Evolutionary conservation across 768 basidiomycete genomes (phyloP).

Genomic region (Chalciporus sphaerocephalus): DNA sequence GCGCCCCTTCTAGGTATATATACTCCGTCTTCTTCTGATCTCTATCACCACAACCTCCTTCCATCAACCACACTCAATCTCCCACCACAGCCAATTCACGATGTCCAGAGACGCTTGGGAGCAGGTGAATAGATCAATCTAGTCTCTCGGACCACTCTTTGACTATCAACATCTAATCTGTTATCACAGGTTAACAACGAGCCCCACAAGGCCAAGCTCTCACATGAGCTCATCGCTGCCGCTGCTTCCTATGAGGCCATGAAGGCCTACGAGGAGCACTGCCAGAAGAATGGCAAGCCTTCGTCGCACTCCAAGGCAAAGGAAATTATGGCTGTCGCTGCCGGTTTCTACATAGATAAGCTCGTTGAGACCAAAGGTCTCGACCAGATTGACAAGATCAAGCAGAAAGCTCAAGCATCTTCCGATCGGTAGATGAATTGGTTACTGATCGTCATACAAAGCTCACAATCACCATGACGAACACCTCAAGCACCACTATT

Average conservation of each 20-base stretch:
- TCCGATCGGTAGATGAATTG: too few relatives aligned
- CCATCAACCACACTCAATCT: neutral
- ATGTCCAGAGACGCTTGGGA: conserved; percentile 19
- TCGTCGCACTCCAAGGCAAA: conserved; percentile 51
- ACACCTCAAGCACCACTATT: neutral
- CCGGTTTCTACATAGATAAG: conserved; percentile 50
- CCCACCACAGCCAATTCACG: conserved; percentile 1
- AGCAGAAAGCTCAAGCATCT: conserved; percentile 36
- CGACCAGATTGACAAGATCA: conserved; percentile 42
- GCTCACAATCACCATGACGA: conserved; percentile 4
- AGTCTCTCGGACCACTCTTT: neutral
- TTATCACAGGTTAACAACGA: conserved; percentile 40
- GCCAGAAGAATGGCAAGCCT: conserved; percentile 44
- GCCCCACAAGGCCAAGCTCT: conserved; percentile 53
- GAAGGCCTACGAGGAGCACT: conserved; percentile 60
- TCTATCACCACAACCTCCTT: conserved; percentile 1
- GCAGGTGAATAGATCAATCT: conserved; percentile 12
- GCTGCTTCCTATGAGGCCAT: conserved; percentile 67
- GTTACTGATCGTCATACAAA: conserved; percentile 5
- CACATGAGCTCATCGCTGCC: conserved; percentile 64
- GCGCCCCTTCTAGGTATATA: conserved; percentile 15
- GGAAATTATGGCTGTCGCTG: conserved; percentile 52
- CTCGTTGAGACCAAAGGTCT: conserved; percentile 58
- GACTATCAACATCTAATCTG: conserved; percentile 1
- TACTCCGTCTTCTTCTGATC: conserved; percentile 2